Evolutionary conservation across 768 basidiomycete species (phyloP), one percentile per base, ranked within the genome.

Genomic region (Pholiota microspora): DNA sequence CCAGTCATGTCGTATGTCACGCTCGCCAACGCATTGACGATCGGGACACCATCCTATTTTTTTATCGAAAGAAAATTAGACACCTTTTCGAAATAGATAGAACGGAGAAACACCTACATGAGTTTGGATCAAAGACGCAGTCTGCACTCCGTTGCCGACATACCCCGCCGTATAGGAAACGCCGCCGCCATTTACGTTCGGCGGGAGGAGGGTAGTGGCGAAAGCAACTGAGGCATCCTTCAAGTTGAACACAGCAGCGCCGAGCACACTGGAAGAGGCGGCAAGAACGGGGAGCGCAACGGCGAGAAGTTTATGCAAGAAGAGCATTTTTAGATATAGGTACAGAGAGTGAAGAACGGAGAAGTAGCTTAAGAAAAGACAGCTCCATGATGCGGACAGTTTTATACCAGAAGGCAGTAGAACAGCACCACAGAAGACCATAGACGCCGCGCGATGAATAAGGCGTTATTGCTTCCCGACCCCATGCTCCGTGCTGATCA

Each of bases 141-240:
- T 25, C 32, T 50, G 49, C 1, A 25, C 23, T 9, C 32, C 36
- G 6, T 27, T 12, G 2, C 36, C 16, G 5, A 27, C 23, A 21
- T 38, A 50, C 6, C 49, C 49, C 21, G 49, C 24, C 12, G 23
- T 15, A 16, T 38, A 50, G 8, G n/a, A 2, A 15, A 50, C 35
- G 3, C 34, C 49, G 5, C 32, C 24, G 34, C 49, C 49, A 10
- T 40, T 40, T 15, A 24, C 23, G 12, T 42, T 42, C 6, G 34
- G 34, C 7, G 34, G 21, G 7, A 50, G 49, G 18, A 27, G 34
- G 3, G 49, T 27, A 7, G 49, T 40, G 7, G 49, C 58, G 44
- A 66, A 65, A 21, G 58, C 57, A 2, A 65, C 48, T 2, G 67
- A 56, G 18, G 65, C 57, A 25, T 58, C 56, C 38, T 58, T 52